phyloP scores from a whole-genome alignment of 164 flowering plant species.

The Warburgia ugandensis region DNA sequence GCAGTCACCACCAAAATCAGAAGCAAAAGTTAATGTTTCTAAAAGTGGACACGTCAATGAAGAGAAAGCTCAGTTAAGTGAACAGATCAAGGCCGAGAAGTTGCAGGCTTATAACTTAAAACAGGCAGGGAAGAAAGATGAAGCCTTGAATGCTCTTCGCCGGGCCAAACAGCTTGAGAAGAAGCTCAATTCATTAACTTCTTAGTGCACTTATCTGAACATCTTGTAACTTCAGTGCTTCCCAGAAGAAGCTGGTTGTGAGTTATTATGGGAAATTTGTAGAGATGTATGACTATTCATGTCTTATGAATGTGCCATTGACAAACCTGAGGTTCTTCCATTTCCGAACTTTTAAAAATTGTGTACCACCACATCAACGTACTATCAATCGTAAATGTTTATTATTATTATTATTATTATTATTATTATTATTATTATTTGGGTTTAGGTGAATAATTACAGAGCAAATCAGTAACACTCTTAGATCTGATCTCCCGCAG shows the following conservation, averaged over 20 bases:
- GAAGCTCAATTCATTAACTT: constrained; percentile 51
- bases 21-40: constrained; percentile 18
- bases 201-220: not conserved
- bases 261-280: not conserved
- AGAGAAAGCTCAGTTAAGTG: constrained; percentile 56
- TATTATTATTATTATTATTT: too few species aligned
- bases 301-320: too few species aligned
- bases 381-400: too few species aligned
- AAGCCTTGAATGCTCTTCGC: constrained; percentile 84
- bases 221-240: not conserved
- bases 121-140: constrained; percentile 77
- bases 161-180: constrained; percentile 71
- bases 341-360: too few species aligned
- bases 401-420: too few species aligned
- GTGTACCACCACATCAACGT: too few species aligned
- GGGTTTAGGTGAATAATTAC: too few species aligned
- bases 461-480: too few species aligned
- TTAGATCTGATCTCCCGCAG: too few species aligned
- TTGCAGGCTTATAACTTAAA: constrained; percentile 69
- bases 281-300: too few species aligned
- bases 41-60: constrained; percentile 17
- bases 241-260: not conserved
- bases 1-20: constrained; percentile 21
- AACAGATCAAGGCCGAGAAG: constrained; percentile 77
- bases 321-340: too few species aligned